phyloP scores from a whole-genome alignment of 768 basidiomycete genomes.

The Leucocoprinus sp. region DNA sequence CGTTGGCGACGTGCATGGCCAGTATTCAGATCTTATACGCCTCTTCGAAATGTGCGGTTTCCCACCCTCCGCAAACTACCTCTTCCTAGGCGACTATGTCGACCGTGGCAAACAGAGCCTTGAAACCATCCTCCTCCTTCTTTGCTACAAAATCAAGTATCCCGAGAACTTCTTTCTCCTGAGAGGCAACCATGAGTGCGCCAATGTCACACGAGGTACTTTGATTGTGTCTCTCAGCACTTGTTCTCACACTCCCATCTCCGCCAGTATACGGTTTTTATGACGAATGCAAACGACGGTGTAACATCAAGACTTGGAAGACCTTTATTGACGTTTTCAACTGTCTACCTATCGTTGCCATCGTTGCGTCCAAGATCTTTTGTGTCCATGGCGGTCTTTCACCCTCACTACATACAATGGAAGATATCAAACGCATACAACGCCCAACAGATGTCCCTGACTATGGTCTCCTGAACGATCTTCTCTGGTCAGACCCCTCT shows the following conservation, averaged over 20 bases:
- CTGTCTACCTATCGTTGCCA: slow-evolving; percentile 95
- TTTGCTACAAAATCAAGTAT: slow-evolving; percentile 99
- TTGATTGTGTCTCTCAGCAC: slow-evolving; percentile 13
- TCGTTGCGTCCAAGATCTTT: slow-evolving; percentile 99
- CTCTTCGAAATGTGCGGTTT: slow-evolving; percentile 99
- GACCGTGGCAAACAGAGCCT: slow-evolving; percentile 98
- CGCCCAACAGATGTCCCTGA: slow-evolving; percentile 98
- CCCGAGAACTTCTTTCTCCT: slow-evolving; percentile 99
- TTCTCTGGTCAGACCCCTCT: slow-evolving; percentile 97
- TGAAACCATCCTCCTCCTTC: slow-evolving; percentile 91
- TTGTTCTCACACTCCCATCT: slow-evolving; percentile 14
- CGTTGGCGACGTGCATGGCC: slow-evolving; percentile 98
- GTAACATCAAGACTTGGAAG: slow-evolving; percentile 99
- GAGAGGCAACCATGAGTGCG: slow-evolving; percentile 98
- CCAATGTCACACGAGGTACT: slow-evolving; percentile 96
- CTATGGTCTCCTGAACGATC: slow-evolving; percentile 93
- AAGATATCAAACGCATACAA: slow-evolving; percentile 96
- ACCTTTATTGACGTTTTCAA: slow-evolving; percentile 99
- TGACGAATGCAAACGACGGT: slow-evolving; percentile 98
- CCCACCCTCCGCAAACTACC: slow-evolving; percentile 93
- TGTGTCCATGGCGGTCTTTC: slow-evolving; percentile 97
- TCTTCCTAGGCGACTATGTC: slow-evolving; percentile 98
- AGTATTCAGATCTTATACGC: slow-evolving; percentile 97
- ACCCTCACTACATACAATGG: slow-evolving; percentile 90
- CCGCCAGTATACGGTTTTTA: slow-evolving; percentile 94